phyloP scores from a whole-genome alignment of 2,329 filamentous ascomycete species.

The Alternaria sp. region DNA sequence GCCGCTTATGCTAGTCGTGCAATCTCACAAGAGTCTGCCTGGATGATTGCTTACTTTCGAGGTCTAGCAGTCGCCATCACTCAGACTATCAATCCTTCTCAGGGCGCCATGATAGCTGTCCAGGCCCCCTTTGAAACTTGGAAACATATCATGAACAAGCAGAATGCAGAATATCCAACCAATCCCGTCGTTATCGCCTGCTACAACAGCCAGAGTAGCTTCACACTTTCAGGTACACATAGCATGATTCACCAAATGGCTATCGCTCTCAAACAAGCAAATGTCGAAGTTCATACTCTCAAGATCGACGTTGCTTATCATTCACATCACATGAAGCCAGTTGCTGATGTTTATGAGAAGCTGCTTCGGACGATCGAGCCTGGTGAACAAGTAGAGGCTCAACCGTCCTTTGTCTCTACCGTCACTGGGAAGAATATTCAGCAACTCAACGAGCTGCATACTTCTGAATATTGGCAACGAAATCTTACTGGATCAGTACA shows the following conservation, averaged over 20 bases:
- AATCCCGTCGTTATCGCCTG: slow-evolving; percentile 27
- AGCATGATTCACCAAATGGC: slow-evolving; percentile 48
- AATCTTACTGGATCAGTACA: slow-evolving; percentile 26
- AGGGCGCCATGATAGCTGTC: slow-evolving; percentile 36
- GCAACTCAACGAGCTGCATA: neutral
- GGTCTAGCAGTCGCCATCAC: slow-evolving; percentile 19
- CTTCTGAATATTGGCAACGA: slow-evolving; percentile 24
- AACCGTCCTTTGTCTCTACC: slow-evolving; percentile 15
- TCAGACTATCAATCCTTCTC: slow-evolving; percentile 52
- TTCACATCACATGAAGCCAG: slow-evolving; percentile 53
- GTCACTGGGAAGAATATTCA: slow-evolving; percentile 18
- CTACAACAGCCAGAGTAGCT: slow-evolving; percentile 50
- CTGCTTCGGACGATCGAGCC: slow-evolving; percentile 11
- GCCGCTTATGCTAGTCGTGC: slow-evolving; percentile 38
- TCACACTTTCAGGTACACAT: slow-evolving; percentile 21
- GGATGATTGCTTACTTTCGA: slow-evolving; percentile 26
- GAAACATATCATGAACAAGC: slow-evolving; percentile 13
- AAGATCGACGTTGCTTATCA: slow-evolving; percentile 57
- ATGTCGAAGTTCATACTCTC: slow-evolving; percentile 51
- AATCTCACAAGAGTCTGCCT: slow-evolving; percentile 22
- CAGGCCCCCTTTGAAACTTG: slow-evolving; percentile 20
- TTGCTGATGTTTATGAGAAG: slow-evolving; percentile 24
- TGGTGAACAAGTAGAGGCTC: neutral
- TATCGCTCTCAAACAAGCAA: slow-evolving; percentile 44
- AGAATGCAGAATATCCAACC: slow-evolving; percentile 1